Percentiles rank a stretch among this genome's conserved stretches.
Evolutionary conservation across 495 filamentous ascomycete species (phyloP).

Genomic region (Podospora comata): DNA sequence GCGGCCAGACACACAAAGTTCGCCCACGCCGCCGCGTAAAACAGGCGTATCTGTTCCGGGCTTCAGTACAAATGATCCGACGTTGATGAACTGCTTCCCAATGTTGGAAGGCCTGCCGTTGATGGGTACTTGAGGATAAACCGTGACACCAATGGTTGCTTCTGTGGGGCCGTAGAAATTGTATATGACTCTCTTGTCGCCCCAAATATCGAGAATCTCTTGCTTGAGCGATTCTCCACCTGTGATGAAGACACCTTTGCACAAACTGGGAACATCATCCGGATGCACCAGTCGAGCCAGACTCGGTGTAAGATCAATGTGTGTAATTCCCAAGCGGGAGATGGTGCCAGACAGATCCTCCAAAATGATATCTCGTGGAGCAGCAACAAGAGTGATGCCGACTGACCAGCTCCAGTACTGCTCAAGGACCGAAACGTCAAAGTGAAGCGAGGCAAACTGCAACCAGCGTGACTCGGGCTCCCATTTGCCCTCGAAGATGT

Average conservation of each 20-base stretch:
- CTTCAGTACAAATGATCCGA: conserved; percentile 73
- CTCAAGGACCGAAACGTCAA: conserved; percentile 83
- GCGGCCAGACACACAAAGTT: conserved; percentile 81
- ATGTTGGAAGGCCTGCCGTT: conserved; percentile 81
- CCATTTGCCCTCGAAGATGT: conserved; percentile 69
- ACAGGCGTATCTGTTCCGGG: conserved; percentile 66
- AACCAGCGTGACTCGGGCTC: conserved; percentile 67
- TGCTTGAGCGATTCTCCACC: conserved; percentile 70
- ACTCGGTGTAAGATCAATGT: conserved; percentile 77
- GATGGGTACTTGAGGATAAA: conserved; percentile 66
- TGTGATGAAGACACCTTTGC: conserved; percentile 70
- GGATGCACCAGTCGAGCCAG: conserved; percentile 59
- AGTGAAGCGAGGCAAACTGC: conserved; percentile 86
- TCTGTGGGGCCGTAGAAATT: conserved; percentile 86
- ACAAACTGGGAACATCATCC: conserved; percentile 64
- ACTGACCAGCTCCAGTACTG: conserved; percentile 89
- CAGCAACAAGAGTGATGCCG: conserved; percentile 74
- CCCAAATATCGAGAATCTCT: conserved; percentile 71
- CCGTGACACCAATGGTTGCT: conserved; percentile 82
- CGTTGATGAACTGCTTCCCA: conserved; percentile 76
- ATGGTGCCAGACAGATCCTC: conserved; percentile 72
- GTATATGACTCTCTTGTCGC: conserved; percentile 60
- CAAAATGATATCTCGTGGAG: conserved; percentile 72
- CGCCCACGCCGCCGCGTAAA: conserved; percentile 74
- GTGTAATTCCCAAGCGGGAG: conserved; percentile 68